Percentiles rank a stretch among this genome's conserved stretches.
Evolutionary conservation across 2,329 filamentous ascomycete genomes (phyloP).

Genomic region (Hymenoscyphus occultus): DNA sequence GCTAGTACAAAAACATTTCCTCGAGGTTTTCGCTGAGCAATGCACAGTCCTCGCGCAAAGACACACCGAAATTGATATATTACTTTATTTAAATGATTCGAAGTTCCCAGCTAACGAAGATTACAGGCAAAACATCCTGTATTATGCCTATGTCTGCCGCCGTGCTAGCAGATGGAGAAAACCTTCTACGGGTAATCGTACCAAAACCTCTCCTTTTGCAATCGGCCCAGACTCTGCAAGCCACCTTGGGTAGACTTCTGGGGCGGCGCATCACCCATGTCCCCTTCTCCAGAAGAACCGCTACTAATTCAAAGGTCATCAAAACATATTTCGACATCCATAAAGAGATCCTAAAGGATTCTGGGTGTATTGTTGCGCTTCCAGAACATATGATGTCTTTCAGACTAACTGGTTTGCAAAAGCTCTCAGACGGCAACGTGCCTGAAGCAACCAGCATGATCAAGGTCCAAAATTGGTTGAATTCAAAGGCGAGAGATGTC

Average conservation of each 20-base stretch:
- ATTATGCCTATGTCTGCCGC: conserved; percentile 53
- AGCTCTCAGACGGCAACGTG: conserved; percentile 41
- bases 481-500: conserved; percentile 45
- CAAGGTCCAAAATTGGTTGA: conserved; percentile 44
- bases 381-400: conserved; percentile 56
- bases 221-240: conserved; percentile 42
- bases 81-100: no score
- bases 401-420: conserved; percentile 48
- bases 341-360: conserved; percentile 33
- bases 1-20: no score
- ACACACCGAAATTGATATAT: no score
- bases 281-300: conserved; percentile 46
- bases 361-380: conserved; percentile 47
- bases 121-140: conserved; percentile 53
- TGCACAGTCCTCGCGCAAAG: no score
- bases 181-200: conserved; percentile 44
- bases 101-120: conserved; percentile 7
- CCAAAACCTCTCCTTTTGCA: conserved; percentile 41
- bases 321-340: conserved; percentile 40
- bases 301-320: conserved; percentile 28
- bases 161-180: conserved; percentile 43
- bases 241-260: conserved; percentile 43
- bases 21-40: no score
- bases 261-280: conserved; percentile 44
- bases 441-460: conserved; percentile 44